phyloP scores from a whole-genome alignment of 2,329 filamentous ascomycete species.

The Tolypocladium endophyticum region DNA sequence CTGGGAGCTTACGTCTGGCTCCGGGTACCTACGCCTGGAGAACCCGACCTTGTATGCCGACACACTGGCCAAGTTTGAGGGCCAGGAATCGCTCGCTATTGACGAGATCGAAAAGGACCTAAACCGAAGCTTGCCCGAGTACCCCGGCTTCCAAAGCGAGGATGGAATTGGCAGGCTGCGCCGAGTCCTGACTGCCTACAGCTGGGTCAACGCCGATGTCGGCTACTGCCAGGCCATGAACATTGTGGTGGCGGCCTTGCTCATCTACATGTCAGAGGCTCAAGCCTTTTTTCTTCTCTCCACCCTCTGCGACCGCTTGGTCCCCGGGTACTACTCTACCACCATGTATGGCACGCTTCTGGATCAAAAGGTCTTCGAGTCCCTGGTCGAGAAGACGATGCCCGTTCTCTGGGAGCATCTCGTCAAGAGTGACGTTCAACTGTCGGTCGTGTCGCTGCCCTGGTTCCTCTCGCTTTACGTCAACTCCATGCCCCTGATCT shows the following conservation, averaged over 20 bases:
- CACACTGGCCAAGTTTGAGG: slow-evolving; percentile 72
- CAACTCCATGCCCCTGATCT: slow-evolving; percentile 98
- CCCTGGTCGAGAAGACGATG: slow-evolving; percentile 97
- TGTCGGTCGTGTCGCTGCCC: slow-evolving; percentile 91
- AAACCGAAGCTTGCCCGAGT: slow-evolving; percentile 92
- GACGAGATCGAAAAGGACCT: slow-evolving; percentile 99
- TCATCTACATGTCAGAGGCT: slow-evolving; percentile 96
- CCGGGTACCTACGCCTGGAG: slow-evolving; percentile 77
- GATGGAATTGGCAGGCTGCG: slow-evolving; percentile 86
- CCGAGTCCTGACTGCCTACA: slow-evolving; percentile 90
- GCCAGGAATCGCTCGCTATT: slow-evolving; percentile 84
- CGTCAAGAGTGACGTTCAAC: slow-evolving; percentile 91
- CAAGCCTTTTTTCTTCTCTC: slow-evolving; percentile 95
- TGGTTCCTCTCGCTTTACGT: slow-evolving; percentile 99
- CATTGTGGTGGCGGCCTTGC: slow-evolving; percentile 91
- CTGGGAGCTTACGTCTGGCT: slow-evolving; percentile 91
- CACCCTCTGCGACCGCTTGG: slow-evolving; percentile 78
- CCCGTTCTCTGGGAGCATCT: slow-evolving; percentile 96
- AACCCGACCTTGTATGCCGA: slow-evolving; percentile 76
- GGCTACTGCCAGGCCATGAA: slow-evolving; percentile 99
- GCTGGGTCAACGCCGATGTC: slow-evolving; percentile 91
- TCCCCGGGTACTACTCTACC: slow-evolving; percentile 95
- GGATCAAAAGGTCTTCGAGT: slow-evolving; percentile 96
- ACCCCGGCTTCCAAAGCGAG: slow-evolving; percentile 92
- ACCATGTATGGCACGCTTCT: slow-evolving; percentile 98